Base-by-base conservation (phyloP, 2,329 filamentous ascomycete species). In the Blastomyces emzantsi region DNA sequence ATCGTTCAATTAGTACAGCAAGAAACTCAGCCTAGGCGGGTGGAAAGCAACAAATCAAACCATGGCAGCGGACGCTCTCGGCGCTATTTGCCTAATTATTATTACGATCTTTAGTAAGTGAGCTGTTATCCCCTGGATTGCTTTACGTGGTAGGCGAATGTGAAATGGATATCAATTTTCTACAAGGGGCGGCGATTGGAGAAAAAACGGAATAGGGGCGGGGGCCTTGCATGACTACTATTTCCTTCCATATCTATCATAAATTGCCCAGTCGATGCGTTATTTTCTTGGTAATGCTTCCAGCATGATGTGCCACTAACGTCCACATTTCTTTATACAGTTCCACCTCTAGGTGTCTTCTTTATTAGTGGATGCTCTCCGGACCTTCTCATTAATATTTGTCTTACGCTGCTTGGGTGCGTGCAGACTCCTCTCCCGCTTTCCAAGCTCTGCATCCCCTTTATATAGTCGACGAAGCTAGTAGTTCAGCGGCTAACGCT, bases 381-480 rank as follows among this genome's bases (percentile, higher is more conserved):
- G 69, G 87, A 89, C 70, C 74, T 89, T 43, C 78, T 86, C 61
- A 83, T 89, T 75, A 90, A 89, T 73, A 82, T 89, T 69, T 81
- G 83, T 68, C 76, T 90, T 66, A 89, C 87, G 0, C 69, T 89
- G 36, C 80, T 89, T 28, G 86, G 86, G 81, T 84, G 73, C 64
- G 81, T 71, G 6, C 11, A 61, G 25, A 55, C 39, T 22, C 7
- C 2, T 6, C n/a, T 60, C 17, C 22, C 15, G 5, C 15, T 3
- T 60, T 17, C 6, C 5, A 60, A 36, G 28, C 7, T n/a, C 47
- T 9, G 3, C n/a, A n/a, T 56, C 11, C 11, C n/a, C 9, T 56
- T 39, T n/a, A n/a, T 4, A 36, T 13, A 6, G 7, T 19, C 5
- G 8, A 22, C 5, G 11, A 22, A 56, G 2, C 6, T 2, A 39